Conservation (phyloP, 176 grass and related monocot species). For the Microstegium vimineum region DNA sequence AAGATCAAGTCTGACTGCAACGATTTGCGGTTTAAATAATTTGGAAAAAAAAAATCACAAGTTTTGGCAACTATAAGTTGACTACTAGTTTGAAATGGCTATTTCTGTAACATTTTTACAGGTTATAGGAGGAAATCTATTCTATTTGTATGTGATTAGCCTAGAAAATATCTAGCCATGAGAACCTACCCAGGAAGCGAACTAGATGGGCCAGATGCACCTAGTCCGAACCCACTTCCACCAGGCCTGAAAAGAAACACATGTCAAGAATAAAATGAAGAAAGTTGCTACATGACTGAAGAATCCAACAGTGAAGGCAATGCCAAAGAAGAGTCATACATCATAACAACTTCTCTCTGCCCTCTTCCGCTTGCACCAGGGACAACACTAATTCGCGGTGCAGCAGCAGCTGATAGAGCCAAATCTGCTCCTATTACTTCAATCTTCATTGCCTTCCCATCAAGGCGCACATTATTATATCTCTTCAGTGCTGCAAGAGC, state of each 20-base stretch:
- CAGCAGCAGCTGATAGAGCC: constrained; percentile 33
- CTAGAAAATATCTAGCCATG: background rate
- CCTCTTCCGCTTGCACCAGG: constrained; percentile 60
- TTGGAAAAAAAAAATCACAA: too few species aligned
- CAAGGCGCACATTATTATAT: constrained; percentile 91
- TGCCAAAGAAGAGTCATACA: constrained; percentile 51
- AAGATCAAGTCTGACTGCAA: background rate
- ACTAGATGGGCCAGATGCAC: constrained; percentile 43
- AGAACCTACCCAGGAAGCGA: constrained; percentile 59
- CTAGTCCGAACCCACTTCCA: constrained; percentile 35
- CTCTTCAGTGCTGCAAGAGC: constrained; percentile 74
- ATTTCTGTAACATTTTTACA: background rate
- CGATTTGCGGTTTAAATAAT: background rate
- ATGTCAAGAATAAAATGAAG: background rate
- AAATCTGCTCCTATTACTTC: constrained; percentile 80
- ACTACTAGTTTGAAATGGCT: background rate
- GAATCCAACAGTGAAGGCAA: background rate
- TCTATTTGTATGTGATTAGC: background rate
- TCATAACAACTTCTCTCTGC: constrained; percentile 87
- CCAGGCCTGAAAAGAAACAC: constrained; percentile 48
- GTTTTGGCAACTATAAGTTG: too few species aligned
- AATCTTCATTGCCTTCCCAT: constrained; percentile 94
- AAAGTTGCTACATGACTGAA: background rate
- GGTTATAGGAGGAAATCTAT: background rate
- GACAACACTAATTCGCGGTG: constrained; percentile 58